Conservation (phyloP, 192 early-diverging fungal species). For the Coemansia sp. region DNA sequence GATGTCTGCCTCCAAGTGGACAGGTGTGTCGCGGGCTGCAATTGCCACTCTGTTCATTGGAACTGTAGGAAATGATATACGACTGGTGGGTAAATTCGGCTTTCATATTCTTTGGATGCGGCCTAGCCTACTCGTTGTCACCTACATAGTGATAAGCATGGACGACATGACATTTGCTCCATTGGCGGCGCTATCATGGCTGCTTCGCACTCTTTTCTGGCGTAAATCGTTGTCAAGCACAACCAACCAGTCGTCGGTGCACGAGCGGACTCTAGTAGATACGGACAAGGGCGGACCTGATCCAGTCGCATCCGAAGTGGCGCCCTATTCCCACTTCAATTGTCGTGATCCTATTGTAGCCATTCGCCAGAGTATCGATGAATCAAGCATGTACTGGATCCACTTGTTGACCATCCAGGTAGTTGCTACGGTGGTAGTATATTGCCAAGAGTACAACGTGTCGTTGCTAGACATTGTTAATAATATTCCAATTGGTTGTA, state of each 20-base stretch:
- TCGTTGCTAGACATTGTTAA: background rate
- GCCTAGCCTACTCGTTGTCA: background rate
- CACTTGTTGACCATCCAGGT: background rate
- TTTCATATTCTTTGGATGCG: too few species aligned
- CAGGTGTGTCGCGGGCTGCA: background rate
- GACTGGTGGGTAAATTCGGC: too few species aligned
- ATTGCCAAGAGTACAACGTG: background rate
- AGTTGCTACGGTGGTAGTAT: background rate
- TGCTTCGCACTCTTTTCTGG: background rate
- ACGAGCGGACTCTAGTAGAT: background rate
- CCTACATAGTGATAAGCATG: background rate
- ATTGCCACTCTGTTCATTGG: background rate
- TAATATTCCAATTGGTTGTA: background rate
- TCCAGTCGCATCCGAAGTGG: background rate
- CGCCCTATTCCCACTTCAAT: background rate
- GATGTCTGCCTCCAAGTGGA: background rate
- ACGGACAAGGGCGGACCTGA: background rate
- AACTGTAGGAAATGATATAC: background rate
- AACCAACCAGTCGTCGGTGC: background rate
- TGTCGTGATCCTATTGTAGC: background rate
- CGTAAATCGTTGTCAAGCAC: background rate
- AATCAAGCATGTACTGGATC: conserved; percentile 6
- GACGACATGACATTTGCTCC: background rate
- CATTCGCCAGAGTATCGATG: conserved; percentile 9
- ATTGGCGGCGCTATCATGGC: background rate